phyloP scores from a whole-genome alignment of 2,329 filamentous ascomycete genomes.

The Thyridium curvatum region DNA sequence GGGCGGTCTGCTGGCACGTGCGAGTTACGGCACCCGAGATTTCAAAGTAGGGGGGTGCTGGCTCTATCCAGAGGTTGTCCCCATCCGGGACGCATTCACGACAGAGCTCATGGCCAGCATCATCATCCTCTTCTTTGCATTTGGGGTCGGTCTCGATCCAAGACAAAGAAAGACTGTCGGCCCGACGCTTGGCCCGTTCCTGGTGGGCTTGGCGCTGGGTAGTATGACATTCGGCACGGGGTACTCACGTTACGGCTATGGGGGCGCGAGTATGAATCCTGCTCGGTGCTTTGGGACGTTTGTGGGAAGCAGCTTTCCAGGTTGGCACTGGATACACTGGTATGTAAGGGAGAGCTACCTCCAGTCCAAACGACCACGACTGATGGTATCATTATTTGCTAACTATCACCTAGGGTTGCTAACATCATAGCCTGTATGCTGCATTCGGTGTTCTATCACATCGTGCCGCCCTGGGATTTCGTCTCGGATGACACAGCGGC shows the following conservation, averaged over 20 bases:
- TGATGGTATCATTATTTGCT: too few relatives aligned
- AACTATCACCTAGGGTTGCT: too few relatives aligned
- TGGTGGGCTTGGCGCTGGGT: conserved; percentile 36
- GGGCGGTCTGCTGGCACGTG: conserved; percentile 14
- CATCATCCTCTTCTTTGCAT: conserved; percentile 42
- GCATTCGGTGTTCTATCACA: too few relatives aligned
- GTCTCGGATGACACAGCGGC: too few relatives aligned
- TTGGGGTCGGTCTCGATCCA: conserved; percentile 48
- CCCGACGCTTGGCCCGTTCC: conserved; percentile 38
- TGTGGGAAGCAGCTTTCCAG: conserved; percentile 13
- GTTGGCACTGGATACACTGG: conserved; percentile 19
- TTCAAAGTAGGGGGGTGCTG: conserved; percentile 22
- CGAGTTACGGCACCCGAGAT: conserved; percentile 19
- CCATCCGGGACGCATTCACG: conserved; percentile 27
- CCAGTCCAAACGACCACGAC: too few relatives aligned
- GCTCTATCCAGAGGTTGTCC: conserved; percentile 16
- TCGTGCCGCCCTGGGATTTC: too few relatives aligned
- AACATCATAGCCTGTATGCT: too few relatives aligned
- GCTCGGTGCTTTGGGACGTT: conserved; percentile 14
- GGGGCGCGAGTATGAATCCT: conserved; percentile 13
- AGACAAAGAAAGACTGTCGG: conserved; percentile 42
- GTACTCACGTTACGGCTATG: conserved; percentile 16
- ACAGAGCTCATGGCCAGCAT: conserved; percentile 42
- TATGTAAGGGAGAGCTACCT: too few relatives aligned
- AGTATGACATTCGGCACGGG: conserved; percentile 27